Evolutionary conservation across 164 flowering plant genomes (phyloP).

Genomic region (Magnolia sinica): DNA sequence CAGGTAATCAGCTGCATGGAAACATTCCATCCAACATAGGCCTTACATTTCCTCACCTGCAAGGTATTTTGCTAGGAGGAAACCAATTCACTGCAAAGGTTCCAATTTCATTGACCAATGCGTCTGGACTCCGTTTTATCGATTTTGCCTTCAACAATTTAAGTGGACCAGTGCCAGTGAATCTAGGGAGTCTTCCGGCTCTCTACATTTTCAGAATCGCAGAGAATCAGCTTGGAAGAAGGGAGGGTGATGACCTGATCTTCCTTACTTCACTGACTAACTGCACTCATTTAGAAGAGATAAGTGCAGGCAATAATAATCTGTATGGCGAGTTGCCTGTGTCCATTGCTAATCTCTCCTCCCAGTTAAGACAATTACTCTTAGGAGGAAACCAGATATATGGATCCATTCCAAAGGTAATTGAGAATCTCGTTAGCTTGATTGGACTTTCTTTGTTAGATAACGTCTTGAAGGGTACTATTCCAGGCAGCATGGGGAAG

Average conservation of each 20-base stretch:
- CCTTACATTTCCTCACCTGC: conserved; percentile 5
- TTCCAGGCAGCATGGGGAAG: background rate
- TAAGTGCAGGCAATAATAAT: background rate
- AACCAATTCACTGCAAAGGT: conserved; percentile 14
- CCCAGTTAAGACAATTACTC: background rate
- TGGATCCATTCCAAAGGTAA: background rate
- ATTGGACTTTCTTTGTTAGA: background rate
- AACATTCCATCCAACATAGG: conserved; percentile 12
- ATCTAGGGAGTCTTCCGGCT: background rate
- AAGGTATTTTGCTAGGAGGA: background rate
- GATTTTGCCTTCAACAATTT: conserved; percentile 9
- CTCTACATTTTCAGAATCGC: background rate
- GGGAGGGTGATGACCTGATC: background rate
- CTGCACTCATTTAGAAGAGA: background rate
- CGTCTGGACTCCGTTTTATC: conserved; percentile 1
- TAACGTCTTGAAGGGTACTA: background rate
- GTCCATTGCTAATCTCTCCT: conserved; percentile 1
- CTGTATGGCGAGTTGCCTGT: background rate
- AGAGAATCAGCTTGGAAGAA: background rate
- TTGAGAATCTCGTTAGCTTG: conserved; percentile 6
- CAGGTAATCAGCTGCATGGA: background rate
- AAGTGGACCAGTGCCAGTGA: conserved; percentile 10
- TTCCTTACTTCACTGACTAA: background rate
- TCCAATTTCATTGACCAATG: conserved; percentile 18
- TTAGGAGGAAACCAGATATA: conserved; percentile 1